phyloP scores from a whole-genome alignment of 306 rosid genomes.

The Ziziphus jujuba region DNA sequence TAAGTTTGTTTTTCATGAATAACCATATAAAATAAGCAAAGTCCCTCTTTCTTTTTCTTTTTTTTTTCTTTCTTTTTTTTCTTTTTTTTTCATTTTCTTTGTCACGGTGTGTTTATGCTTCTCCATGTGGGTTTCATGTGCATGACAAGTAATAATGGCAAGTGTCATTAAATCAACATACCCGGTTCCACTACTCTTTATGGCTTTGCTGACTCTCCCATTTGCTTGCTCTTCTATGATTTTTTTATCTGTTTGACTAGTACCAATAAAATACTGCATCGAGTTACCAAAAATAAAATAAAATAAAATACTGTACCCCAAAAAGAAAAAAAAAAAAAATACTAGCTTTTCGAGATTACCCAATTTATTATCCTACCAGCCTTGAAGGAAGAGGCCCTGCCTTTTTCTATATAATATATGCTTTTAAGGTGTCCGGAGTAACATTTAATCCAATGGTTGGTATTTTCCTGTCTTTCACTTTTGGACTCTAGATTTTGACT shows the following conservation, averaged over 20 bases:
- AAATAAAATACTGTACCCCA: too few relatives aligned
- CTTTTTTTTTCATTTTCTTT: neutral
- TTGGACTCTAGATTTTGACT: neutral
- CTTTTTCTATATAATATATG: too few relatives aligned
- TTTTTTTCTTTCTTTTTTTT: too few relatives aligned
- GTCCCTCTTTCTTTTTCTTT: neutral
- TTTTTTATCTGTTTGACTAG: slow-evolving; percentile 1
- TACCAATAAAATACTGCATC: slow-evolving; percentile 5
- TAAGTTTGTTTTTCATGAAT: too few relatives aligned
- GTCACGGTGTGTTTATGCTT: slow-evolving; percentile 1
- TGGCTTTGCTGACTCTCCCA: neutral
- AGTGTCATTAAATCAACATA: slow-evolving; percentile 1
- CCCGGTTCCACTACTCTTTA: neutral
- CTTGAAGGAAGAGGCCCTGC: too few relatives aligned
- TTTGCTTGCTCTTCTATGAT: neutral
- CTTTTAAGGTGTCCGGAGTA: neutral
- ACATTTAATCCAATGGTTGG: neutral
- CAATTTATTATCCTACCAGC: too few relatives aligned
- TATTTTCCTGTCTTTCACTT: neutral
- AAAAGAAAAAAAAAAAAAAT: too few relatives aligned
- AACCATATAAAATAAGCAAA: neutral
- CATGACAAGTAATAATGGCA: slow-evolving; percentile 8
- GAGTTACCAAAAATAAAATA: too few relatives aligned
- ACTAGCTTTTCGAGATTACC: too few relatives aligned
- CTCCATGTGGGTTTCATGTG: slow-evolving; percentile 28